phyloP scores from a whole-genome alignment of 1,284 basidiomycete species.

The Fistulinella cinereoalba region DNA sequence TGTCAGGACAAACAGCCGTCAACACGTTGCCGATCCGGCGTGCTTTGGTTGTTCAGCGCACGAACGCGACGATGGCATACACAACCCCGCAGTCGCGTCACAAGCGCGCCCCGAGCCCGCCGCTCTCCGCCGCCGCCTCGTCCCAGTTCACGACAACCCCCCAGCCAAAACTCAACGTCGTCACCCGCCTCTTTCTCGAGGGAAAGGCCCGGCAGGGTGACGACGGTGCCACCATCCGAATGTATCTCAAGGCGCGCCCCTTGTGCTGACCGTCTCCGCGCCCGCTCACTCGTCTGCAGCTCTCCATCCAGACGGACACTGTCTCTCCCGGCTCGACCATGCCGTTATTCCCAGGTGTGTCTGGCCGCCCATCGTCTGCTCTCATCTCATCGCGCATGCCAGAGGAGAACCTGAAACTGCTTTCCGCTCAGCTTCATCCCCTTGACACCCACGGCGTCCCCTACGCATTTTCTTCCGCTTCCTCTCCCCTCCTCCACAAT shows the following conservation, averaged over 20 bases:
- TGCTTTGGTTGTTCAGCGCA: not conserved
- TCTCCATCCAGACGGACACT: constrained; percentile 63
- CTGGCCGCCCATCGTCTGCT: not conserved
- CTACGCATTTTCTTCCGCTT: constrained; percentile 66
- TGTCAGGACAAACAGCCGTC: not conserved
- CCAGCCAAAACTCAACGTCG: constrained; percentile 58
- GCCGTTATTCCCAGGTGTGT: constrained; percentile 65
- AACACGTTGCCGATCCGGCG: not conserved
- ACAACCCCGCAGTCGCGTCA: constrained; percentile 32
- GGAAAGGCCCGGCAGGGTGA: constrained; percentile 63
- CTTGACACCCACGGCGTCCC: constrained; percentile 65
- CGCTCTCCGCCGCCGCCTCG: constrained; percentile 39
- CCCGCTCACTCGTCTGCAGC: constrained; percentile 38
- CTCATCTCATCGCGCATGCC: constrained; percentile 3
- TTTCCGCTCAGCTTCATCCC: constrained; percentile 70
- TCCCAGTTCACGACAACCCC: constrained; percentile 35
- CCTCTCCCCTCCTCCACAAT: constrained; percentile 61
- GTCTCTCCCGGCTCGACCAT: constrained; percentile 63
- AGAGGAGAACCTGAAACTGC: constrained; percentile 77
- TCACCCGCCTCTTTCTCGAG: constrained; percentile 70
- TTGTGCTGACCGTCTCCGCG: not conserved
- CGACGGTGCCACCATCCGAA: constrained; percentile 63
- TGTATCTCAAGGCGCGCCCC: constrained; percentile 67
- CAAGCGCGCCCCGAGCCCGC: constrained; percentile 40
- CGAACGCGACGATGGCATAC: constrained; percentile 6